Conservation (phyloP, 176 grass and related monocot genomes). For the Musa schizocarpa region DNA sequence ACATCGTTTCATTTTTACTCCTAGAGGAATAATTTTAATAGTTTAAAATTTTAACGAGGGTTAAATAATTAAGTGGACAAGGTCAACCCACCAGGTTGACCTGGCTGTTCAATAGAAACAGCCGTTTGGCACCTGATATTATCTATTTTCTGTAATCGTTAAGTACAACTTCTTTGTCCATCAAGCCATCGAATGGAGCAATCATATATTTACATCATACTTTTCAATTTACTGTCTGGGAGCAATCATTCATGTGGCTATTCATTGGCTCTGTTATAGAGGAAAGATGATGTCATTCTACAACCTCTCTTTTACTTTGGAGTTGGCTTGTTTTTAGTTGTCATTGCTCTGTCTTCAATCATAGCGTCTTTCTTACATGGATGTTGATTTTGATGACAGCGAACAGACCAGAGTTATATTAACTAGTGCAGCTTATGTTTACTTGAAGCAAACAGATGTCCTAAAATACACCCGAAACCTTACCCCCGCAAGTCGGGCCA, state of each 20-base stretch:
- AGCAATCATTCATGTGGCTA: no score
- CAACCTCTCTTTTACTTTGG: background rate
- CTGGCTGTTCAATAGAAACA: background rate
- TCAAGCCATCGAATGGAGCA: background rate
- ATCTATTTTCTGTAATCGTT: background rate
- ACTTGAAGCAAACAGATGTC: slow-evolving; percentile 64
- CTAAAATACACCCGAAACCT: slow-evolving; percentile 85
- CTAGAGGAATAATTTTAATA: no score
- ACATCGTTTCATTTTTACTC: background rate
- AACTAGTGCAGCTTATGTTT: slow-evolving; percentile 83
- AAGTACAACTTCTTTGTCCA: background rate
- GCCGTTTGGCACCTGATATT: no score
- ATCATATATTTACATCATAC: no score
- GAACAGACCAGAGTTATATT: slow-evolving; percentile 63
- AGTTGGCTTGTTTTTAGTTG: background rate
- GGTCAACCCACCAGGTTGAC: background rate
- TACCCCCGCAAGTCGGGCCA: slow-evolving; percentile 65
- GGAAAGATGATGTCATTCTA: no score
- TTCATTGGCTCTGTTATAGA: no score
- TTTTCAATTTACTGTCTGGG: no score
- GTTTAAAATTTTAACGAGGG: no score
- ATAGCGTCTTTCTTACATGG: background rate
- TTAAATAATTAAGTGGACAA: no score
- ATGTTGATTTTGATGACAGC: slow-evolving; percentile 34
- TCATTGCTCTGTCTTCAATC: background rate